These are phyloP conservation scores for Debaryomycetaceae sp. DNA, from an alignment of 1,139 yeast species.

Conservation along the genomic window DNA sequence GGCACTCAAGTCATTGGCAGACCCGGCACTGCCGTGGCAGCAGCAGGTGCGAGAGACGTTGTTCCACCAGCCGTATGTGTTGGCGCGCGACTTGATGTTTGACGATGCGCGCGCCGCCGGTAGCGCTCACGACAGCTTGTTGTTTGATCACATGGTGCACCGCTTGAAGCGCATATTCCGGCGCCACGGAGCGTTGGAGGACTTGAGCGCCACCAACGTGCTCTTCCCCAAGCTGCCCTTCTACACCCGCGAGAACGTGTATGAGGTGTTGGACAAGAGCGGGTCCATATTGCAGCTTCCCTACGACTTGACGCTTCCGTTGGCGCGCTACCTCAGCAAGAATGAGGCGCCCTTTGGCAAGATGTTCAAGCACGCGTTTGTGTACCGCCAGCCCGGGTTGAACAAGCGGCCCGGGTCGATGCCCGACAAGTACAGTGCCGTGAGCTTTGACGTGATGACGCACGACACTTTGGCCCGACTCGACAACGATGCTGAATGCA, in stretches of 20 bases:
- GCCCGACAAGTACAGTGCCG: conserved; percentile 75
- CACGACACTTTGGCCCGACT: conserved; percentile 38
- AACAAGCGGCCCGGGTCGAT: conserved; percentile 50
- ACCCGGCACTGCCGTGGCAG: conserved; percentile 92
- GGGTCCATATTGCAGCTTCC: conserved; percentile 88
- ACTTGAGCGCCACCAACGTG: conserved; percentile 46
- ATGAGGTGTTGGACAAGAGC: conserved; percentile 75
- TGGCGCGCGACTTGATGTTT: conserved; percentile 78
- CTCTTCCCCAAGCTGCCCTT: conserved; percentile 80
- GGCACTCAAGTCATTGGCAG: conserved; percentile 78
- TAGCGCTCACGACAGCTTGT: conserved; percentile 30
- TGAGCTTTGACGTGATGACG: conserved; percentile 79
- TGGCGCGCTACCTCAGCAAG: conserved; percentile 78
- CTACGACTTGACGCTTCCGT: conserved; percentile 82
- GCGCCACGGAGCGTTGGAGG: conserved; percentile 84
- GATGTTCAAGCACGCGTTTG: conserved; percentile 71
- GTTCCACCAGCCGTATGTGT: conserved; percentile 76
- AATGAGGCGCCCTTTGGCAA: conserved; percentile 53
- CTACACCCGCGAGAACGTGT: conserved; percentile 61
- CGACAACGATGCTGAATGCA: conserved; percentile 79
- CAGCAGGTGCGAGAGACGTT: conserved; percentile 83
- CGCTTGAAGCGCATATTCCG: conserved; percentile 59
- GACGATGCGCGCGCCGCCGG: conserved; percentile 32
- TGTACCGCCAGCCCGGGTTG: conserved; percentile 53
- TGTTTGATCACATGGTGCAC: conserved; percentile 48